Base-by-base conservation (phyloP, 441 rosid species). In the Euphorbia celastroides region DNA sequence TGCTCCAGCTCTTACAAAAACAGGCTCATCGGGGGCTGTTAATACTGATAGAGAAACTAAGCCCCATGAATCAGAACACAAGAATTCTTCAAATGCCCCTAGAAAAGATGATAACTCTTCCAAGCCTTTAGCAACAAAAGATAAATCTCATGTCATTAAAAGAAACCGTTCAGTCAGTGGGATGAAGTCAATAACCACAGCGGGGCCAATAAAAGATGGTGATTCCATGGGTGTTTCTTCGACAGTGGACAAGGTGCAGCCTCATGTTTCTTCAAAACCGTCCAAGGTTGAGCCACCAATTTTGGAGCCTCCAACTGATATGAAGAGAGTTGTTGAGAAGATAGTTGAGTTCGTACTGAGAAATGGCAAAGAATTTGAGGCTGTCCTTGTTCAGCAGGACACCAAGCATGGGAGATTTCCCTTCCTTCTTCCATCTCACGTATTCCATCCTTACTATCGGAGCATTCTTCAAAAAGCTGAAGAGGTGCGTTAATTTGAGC, bases 271-370 rank as follows among this genome's bases (percentile, higher is more conserved):
- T 60, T 70, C 77, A 44, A 51, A 66, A 41, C 62, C 63, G 63
- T 64, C 78, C 51, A 84, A 86, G 79, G 70, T 68, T 62, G 92
- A 84, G 71, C 62, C 67, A 57, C 72, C 80, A 60, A 70, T 91
- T 70, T 70, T 88, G 77, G 97, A 91, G 83, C 99, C 97, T 65
- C 86, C 99, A 67, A 64, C 81, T 69, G 97, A 93, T 72, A 66
- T 88, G 83, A 93, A 89, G 84, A 88, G 86, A 75, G 88, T 75
- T 68, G 81, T 93, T 61, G 88, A 91, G 52, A 93, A 88, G 87
- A 93, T 93, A 71, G 96, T 93, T 56, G 97, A 93, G 79, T 93
- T 93, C 82, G 84, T 91, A 56, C 60, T 81, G 59, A 89, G 79
- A 76, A 93, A 93, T 26, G 99, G 99, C 71, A 88, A 75, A 78